These are phyloP conservation scores for Colletotrichum sp. DNA, from an alignment of 2,329 filamentous ascomycete genomes.

Conservation along the genomic window DNA sequence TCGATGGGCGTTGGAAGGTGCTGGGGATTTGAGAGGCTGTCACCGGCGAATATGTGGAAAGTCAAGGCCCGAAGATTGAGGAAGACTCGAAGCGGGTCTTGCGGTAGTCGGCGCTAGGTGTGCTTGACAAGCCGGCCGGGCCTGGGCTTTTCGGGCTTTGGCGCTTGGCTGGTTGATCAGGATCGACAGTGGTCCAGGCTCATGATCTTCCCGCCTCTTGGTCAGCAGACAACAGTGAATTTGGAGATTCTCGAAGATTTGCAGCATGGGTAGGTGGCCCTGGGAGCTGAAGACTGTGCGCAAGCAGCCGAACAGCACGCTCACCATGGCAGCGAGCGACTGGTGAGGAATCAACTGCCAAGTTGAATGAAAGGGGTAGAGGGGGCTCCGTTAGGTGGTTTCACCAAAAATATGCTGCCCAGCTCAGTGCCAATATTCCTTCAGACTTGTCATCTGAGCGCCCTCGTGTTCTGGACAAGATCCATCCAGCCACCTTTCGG, in stretches of 20 bases:
- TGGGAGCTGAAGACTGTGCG: neutral
- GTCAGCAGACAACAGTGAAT: neutral
- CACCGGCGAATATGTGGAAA: neutral
- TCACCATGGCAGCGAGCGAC: neutral
- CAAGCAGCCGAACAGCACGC: neutral
- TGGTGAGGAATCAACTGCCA: neutral
- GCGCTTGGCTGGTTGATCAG: neutral
- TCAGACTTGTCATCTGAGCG: slow-evolving; percentile 12
- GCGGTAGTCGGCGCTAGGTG: neutral
- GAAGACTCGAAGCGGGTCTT: neutral
- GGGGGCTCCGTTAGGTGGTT: slow-evolving; percentile 1
- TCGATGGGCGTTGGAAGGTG: too few relatives aligned
- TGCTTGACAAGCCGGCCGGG: neutral
- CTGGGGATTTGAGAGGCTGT: neutral
- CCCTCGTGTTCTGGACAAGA: neutral
- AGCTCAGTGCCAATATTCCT: neutral
- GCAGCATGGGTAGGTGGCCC: neutral
- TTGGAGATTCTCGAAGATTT: neutral
- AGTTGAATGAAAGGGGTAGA: slow-evolving; percentile 4
- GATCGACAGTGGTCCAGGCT: slow-evolving; percentile 4
- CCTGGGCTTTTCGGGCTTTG: neutral
- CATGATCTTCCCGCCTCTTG: neutral
- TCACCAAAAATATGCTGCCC: slow-evolving; percentile 8
- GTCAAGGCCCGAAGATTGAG: neutral
- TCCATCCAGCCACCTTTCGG: neutral